Base-by-base conservation (phyloP, 2,329 filamentous ascomycete genomes). In the Colletotrichum spinosum region DNA sequence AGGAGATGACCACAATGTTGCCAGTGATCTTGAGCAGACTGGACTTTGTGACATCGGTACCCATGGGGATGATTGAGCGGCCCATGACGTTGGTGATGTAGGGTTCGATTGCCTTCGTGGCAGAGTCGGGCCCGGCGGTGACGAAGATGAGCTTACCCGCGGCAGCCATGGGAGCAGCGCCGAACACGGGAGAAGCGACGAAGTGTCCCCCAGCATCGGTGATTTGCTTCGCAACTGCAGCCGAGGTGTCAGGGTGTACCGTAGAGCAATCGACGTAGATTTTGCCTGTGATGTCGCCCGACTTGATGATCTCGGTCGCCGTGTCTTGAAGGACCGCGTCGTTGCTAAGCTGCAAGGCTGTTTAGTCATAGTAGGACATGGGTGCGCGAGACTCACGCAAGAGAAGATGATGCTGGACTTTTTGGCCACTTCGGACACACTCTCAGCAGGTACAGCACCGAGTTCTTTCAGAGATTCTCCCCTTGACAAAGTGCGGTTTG, bases 141-240 rank as follows among this genome's bases (percentile, higher is more conserved):
- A 77, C 77, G 65, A 81, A 80, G 9, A 81, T 78, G 15, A 81
- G 72, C 70, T 80, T 80, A 3, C 79, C 79, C 8, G 78, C 75
- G 3, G 74, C 76, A 6, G 79, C 79, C 59, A 80, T 78, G 1
- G 77, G 74, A 33, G 77, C 75, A 2, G 77, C 78, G 6, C 79
- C 79, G 52, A 81, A 81, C 6, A 81, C 78, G 2, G 79, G 79
- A 1, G 77, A 77, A 0, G 92, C 91, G 17, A 81, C 69, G 39
- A 76, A 77, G 6, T 72, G 62, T 4, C 62, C 69, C n/a, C 61
- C 61, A 8, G 45, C 51, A 11, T 59, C 25, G 3, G 39, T 49
- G 50, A 65, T 54, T 7, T 51, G 25, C 33, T 57, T 57, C 7
- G 59, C 11, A n/a, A 62, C 39, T 0, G 70, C 55, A 4, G 70